Evolutionary conservation across 2,329 filamentous ascomycete species (phyloP).

Genomic region (Beauveria asiatica): DNA sequence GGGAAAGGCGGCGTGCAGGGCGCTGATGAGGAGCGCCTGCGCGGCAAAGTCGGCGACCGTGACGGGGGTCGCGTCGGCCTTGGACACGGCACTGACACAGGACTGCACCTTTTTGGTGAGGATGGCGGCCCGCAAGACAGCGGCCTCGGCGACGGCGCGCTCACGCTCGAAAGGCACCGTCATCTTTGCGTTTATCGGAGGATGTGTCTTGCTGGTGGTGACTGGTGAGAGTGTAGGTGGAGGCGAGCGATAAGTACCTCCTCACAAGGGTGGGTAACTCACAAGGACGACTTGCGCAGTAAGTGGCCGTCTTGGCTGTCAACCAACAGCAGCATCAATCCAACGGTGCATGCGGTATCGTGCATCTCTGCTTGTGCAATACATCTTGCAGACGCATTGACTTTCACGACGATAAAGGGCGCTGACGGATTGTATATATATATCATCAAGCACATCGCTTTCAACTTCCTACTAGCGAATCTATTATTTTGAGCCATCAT

Average conservation of each 20-base stretch:
- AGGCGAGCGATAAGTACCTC: background rate
- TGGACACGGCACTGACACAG: slow-evolving; percentile 42
- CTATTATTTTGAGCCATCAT: slow-evolving; percentile 3
- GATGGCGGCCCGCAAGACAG: slow-evolving; percentile 46
- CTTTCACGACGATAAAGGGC: background rate
- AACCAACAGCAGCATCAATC: too few species aligned
- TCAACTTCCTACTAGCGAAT: background rate
- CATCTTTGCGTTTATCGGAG: slow-evolving; percentile 14
- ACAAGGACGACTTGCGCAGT: too few species aligned
- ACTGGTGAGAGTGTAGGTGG: background rate
- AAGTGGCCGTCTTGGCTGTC: too few species aligned
- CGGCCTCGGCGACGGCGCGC: slow-evolving; percentile 28
- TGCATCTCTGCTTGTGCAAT: too few species aligned
- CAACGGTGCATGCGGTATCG: too few species aligned
- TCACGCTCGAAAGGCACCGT: slow-evolving; percentile 20
- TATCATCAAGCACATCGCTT: slow-evolving; percentile 1
- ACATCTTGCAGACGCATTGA: too few species aligned
- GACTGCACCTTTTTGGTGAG: slow-evolving; percentile 42
- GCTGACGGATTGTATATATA: background rate
- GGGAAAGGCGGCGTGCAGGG: slow-evolving; percentile 45
- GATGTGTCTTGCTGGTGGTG: background rate
- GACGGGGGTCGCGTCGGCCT: slow-evolving; percentile 51
- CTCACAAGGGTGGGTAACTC: too few species aligned
- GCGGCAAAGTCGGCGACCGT: slow-evolving; percentile 57
- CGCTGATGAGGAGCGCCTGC: slow-evolving; percentile 52